Base-by-base conservation (phyloP, 2,329 filamentous ascomycete species). In the Hirsutella minnesotensis region DNA sequence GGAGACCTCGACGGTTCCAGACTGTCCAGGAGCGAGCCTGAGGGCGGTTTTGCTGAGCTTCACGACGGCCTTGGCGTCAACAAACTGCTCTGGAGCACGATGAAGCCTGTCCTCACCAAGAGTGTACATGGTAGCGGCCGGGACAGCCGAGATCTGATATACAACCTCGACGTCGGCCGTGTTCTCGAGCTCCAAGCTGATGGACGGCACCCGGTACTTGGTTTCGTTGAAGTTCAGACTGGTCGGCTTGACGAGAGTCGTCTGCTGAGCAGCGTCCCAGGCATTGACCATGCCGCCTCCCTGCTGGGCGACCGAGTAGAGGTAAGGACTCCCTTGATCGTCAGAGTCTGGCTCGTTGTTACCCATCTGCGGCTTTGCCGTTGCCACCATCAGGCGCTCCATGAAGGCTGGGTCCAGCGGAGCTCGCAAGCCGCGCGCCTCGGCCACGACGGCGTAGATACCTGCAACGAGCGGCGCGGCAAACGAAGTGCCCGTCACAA, bases 171-270 rank as follows among this genome's bases (percentile, higher is more conserved):
- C 18, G 29, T 29, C 9, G 21, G 15, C 41, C 3, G 18, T 18
- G 16, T 46, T 46, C 3, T 18, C 21, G 18, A 46, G 38, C 15
- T 9, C 13, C 9, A 46, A n/a, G 15, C 31, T 13, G 16, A 46
- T 22, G 3, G 39, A 30, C 8, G 3, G 13, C 10, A 27, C 18
- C 4, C 44, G 42, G 33, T 46, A 19, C 13, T 44, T 39, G 3
- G 44, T 42, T 21, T 47, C 46, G 39, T 46, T 47, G 29, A 47
- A 47, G 13, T 5, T 18, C 10, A 47, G 41, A 18, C 16, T 19
- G 20, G n/a, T 36, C 7, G 46, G 46, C n/a, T 47, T 21, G 13
- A 47, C 30, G 9, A 42, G 20, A 1, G 41, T 47, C 4, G 41
- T 44, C 8, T 35, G 35, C 19, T 41, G 31, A 4, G 41, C 41